These are phyloP conservation scores for Sugiyamaella valdiviana DNA, from an alignment of 805 yeast genomes.

Conservation along the genomic window DNA sequence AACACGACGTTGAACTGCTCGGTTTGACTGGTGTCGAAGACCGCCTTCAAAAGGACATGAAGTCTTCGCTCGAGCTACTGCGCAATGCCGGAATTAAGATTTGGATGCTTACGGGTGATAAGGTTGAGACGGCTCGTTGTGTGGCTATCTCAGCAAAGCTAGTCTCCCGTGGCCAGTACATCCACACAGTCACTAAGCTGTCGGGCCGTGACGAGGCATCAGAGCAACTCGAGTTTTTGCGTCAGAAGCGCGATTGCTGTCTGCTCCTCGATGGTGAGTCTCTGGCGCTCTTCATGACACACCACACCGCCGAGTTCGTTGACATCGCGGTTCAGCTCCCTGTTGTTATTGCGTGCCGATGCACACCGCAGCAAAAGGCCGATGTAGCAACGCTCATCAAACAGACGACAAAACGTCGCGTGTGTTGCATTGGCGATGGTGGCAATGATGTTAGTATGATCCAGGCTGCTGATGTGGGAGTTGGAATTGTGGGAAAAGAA, in stretches of 20 bases:
- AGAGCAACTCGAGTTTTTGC: constrained; percentile 66
- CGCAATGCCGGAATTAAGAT: constrained; percentile 96
- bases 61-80: constrained; percentile 81
- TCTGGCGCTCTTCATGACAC: constrained; percentile 57
- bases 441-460: constrained; percentile 99
- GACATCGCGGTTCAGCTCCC: constrained; percentile 72
- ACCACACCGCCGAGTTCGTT: constrained; percentile 67
- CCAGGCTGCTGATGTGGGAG: constrained; percentile 97
- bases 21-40: constrained; percentile 98
- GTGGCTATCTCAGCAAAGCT: constrained; percentile 94
- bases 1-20: constrained; percentile 72
- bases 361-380: constrained; percentile 98
- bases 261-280: constrained; percentile 93
- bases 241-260: constrained; percentile 59
- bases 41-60: constrained; percentile 84
- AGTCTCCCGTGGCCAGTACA: constrained; percentile 88
- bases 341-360: constrained; percentile 95
- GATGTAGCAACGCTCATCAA: constrained; percentile 83
- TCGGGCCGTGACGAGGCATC: constrained; percentile 58
- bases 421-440: constrained; percentile 98
- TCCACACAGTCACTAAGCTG: constrained; percentile 74
- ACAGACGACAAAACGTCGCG: constrained; percentile 75
- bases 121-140: constrained; percentile 96
- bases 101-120: constrained; percentile 99
- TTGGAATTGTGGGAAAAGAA: constrained; percentile 97